A percentile compares a stretch with the other conserved stretches of the same genome.
Evolutionary conservation across 2,329 filamentous ascomycete species (phyloP).

Genomic region (Penicillium crustosum): DNA sequence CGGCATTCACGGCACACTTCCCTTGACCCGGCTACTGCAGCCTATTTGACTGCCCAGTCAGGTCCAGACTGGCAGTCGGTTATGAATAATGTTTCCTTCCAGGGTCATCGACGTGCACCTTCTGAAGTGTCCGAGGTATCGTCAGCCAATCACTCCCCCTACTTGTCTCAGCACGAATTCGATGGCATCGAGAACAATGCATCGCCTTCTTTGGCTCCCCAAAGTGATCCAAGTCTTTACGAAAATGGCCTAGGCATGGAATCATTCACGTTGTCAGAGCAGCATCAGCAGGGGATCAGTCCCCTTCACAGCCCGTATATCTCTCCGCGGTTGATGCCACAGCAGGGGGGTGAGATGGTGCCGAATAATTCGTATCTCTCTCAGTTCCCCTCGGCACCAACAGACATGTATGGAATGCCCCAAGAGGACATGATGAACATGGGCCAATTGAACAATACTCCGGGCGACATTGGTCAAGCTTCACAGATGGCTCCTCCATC

Average conservation of each 20-base stretch:
- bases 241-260: slow-evolving; percentile 76
- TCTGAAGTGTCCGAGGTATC: slow-evolving; percentile 94
- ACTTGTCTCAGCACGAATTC: slow-evolving; percentile 74
- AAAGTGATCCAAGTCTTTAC: slow-evolving; percentile 70
- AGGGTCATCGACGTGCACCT: slow-evolving; percentile 76
- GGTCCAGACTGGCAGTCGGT: slow-evolving; percentile 59
- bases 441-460: slow-evolving; percentile 47
- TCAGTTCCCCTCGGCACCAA: slow-evolving; percentile 49
- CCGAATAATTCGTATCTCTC: slow-evolving; percentile 46
- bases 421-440: slow-evolving; percentile 49
- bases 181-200: slow-evolving; percentile 69
- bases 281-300: slow-evolving; percentile 53
- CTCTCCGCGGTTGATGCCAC: slow-evolving; percentile 65
- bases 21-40: slow-evolving; percentile 60
- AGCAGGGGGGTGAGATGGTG: slow-evolving; percentile 66
- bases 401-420: slow-evolving; percentile 53
- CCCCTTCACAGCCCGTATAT: slow-evolving; percentile 72
- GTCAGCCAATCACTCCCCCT: slow-evolving; percentile 80
- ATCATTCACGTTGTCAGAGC: slow-evolving; percentile 76
- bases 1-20: slow-evolving; percentile 61
- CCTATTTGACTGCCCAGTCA: slow-evolving; percentile 54
- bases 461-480: slow-evolving; percentile 64
- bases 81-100: slow-evolving; percentile 62
- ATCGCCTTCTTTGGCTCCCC: slow-evolving; percentile 75
- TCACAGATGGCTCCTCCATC: slow-evolving; percentile 85